These are phyloP conservation scores for Silene conica DNA, from an alignment of 148 eudicot species.

Conservation along the genomic window DNA sequence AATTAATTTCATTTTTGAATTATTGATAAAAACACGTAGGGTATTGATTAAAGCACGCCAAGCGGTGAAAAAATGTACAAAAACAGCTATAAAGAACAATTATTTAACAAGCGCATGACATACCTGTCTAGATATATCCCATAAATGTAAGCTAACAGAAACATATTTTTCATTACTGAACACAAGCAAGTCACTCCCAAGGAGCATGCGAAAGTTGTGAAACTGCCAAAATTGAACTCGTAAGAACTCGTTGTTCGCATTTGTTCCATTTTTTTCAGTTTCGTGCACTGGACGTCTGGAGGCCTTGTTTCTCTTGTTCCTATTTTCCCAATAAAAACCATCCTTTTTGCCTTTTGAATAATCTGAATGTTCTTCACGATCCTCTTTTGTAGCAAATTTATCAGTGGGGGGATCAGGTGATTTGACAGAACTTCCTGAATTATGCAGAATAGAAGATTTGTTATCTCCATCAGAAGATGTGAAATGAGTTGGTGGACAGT, in stretches of 20 bases:
- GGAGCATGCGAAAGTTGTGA: slow-evolving; percentile 93
- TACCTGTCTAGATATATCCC: slow-evolving; percentile 98
- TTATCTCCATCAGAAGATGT: slow-evolving; percentile 34
- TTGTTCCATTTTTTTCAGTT: slow-evolving; percentile 68
- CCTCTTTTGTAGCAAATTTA: slow-evolving; percentile 32
- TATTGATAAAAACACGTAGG: too few species aligned
- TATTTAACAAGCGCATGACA: background rate
- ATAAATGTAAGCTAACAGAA: slow-evolving; percentile 94
- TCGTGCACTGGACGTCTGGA: slow-evolving; percentile 65
- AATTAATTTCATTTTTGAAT: background rate
- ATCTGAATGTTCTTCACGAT: slow-evolving; percentile 27
- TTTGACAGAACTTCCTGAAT: slow-evolving; percentile 35
- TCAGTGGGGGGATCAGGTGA: slow-evolving; percentile 41
- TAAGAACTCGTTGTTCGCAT: slow-evolving; percentile 58
- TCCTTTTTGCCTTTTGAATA: slow-evolving; percentile 43
- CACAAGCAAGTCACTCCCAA: slow-evolving; percentile 93
- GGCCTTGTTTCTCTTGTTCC: slow-evolving; percentile 55
- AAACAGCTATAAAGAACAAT: too few species aligned
- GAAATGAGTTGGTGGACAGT: slow-evolving; percentile 79
- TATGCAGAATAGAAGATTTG: slow-evolving; percentile 41
- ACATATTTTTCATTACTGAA: slow-evolving; percentile 89
- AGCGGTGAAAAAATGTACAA: too few species aligned
- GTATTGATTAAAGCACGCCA: too few species aligned
- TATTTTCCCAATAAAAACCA: slow-evolving; percentile 51
- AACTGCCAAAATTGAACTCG: slow-evolving; percentile 93